Evolutionary conservation across 2,329 filamentous ascomycete genomes (phyloP), one percentile per base, ranked within the genome.

Genomic region (Fusarium sp.): DNA sequence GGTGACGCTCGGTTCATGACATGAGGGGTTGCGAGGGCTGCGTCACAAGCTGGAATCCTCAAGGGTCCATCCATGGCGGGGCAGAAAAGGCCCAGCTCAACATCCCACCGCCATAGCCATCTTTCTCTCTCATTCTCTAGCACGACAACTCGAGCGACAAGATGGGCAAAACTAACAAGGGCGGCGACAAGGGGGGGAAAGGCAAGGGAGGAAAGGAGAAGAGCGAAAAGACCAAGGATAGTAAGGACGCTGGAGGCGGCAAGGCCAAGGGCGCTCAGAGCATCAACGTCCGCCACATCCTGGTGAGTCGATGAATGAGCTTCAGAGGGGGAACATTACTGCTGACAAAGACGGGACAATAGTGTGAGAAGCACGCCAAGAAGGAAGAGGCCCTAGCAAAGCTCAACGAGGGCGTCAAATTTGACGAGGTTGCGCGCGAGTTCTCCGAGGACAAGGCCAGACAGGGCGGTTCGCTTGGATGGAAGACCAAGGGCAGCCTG

Each of bases 401-500:
- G 83, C 82, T 95, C 61, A 87, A 87, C 42, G 89, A 86, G 5
- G 92, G 93, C 2, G 87, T 86, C 60, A 94, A 92, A 77, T 95
- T 95, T 78, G 93, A 95, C 76, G 91, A 93, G 57, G 92, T 95
- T 7, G 93, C 93, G 11, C 85, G 89, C 63, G 89, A 91, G 74
- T 93, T 90, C 79, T 94, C 91, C 0, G 93, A 95, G 82, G 93
- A 95, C 81, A 95, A 95, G 84, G 92, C 93, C 6, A 86, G 91
- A 70, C 87, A 90, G 82, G 92, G 93, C 36, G 93, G 93, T 3
- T 87, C 89, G 3, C 82, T 95, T 36, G 93, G 93, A 10, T 94
- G 92, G 91, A 94, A 95, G 81, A 89, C 87, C 3, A 91, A 92
- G 77, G 93, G 92, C 1, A 89, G 86, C 65, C 82, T 95, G 66